phyloP scores from a whole-genome alignment of 495 filamentous ascomycete genomes.

The Talaromyces proteolyticus region DNA sequence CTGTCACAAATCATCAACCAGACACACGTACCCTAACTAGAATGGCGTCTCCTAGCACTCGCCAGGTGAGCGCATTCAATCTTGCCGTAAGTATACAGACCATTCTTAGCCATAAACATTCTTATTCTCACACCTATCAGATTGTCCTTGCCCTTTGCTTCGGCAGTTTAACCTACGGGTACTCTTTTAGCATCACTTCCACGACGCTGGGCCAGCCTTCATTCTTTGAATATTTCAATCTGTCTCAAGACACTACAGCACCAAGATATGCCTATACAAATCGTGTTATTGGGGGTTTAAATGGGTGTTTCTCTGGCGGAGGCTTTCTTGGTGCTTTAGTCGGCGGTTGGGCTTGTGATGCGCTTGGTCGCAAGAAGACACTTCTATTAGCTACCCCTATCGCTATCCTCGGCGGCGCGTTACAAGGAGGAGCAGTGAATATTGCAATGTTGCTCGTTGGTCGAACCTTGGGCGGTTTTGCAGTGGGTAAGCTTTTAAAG shows the following conservation, averaged over 20 bases:
- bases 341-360: not conserved
- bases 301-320: not conserved
- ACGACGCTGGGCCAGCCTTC: not conserved
- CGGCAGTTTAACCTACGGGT: not conserved
- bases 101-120: not conserved
- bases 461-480: not conserved
- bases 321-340: not conserved
- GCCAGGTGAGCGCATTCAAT: not conserved
- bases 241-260: not conserved
- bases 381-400: not conserved
- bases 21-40: not conserved
- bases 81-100: not conserved
- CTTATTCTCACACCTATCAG: not conserved
- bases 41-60: not conserved
- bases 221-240: not conserved
- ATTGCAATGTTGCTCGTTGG: conserved; percentile 5
- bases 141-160: not conserved
- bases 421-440: conserved; percentile 3
- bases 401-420: not conserved
- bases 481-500: not conserved
- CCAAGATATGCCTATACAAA: not conserved
- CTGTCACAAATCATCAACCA: not conserved
- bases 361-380: not conserved
- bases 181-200: not conserved
- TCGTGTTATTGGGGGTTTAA: not conserved